Evolutionary conservation across 257 asterid species (phyloP), one percentile per base, ranked within the genome.

Genomic region (Ophiorrhiza pumila): DNA sequence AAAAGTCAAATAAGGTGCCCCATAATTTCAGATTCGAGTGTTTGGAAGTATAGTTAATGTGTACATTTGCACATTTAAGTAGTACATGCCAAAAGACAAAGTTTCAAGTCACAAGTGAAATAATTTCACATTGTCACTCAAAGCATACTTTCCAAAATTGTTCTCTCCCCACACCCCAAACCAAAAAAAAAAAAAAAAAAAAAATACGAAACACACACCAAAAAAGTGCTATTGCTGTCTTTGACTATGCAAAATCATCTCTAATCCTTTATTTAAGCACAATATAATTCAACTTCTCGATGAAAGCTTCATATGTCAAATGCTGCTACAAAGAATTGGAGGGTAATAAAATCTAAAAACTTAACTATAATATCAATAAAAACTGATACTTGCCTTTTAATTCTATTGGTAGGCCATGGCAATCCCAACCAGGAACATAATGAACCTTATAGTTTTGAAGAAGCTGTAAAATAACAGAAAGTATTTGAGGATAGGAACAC

Each of bases 381-480:
- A 7, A 35, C 23, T 34, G 47, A 4, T 39, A 80, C 92, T 86
- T 80, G 84, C 99, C 99, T 95, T 95, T 95, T 81, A 95, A 84
- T 90, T 95, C 99, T 67, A 95, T 95, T 72, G 99, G 99, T 82
- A 91, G 79, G 72, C 99, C 99, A 82, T 95, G 99, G 68, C 99
- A 95, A 88, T 95, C 99, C 99, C 99, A 95, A 50, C 99, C 99
- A 45, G 99, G 98, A 66, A 95, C 92, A 56, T 85, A 95, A 75
- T 74, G 87, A 79, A 92, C 99, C 91, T 83, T 91, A 66, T 73
- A 87, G 80, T 92, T 90, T 86, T 89, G 97, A 82, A 95, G 97
- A 81, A 95, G 95, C 99, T 95, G 91, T 46, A 45, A 80, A 35
- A 70, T 70, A 83, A 50, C 64, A 58, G 76, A 75, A 63, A 78